Evolutionary conservation across 2,329 filamentous ascomycete species (phyloP).

Genomic region (Coniella lustricola): DNA sequence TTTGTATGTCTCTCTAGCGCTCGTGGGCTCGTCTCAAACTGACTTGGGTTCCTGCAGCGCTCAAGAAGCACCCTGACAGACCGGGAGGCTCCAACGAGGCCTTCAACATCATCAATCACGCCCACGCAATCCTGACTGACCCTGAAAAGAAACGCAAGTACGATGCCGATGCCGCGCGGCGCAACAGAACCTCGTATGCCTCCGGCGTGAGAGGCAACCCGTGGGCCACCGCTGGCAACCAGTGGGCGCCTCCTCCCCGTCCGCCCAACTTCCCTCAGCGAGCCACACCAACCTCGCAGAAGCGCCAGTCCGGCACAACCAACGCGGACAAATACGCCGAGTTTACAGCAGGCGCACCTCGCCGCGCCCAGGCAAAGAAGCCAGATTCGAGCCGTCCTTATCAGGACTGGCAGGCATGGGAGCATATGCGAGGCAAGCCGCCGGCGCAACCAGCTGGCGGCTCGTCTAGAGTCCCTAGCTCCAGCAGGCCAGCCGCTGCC

Average conservation of each 20-base stretch:
- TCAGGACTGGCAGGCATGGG: constrained; percentile 26
- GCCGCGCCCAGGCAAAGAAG: constrained; percentile 14
- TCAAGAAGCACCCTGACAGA: constrained; percentile 83
- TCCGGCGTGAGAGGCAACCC: constrained; percentile 53
- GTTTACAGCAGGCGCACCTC: constrained; percentile 18
- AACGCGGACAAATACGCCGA: constrained; percentile 13
- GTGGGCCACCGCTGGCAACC: constrained; percentile 42
- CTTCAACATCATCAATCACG: constrained; percentile 81
- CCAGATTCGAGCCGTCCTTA: constrained; percentile 21
- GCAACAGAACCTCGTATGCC: constrained; percentile 42
- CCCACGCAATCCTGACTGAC: constrained; percentile 65
- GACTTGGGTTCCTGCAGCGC: constrained; percentile 42
- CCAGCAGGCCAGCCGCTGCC: background rate
- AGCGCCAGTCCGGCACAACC: constrained; percentile 15
- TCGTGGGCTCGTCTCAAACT: constrained; percentile 1
- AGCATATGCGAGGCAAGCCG: constrained; percentile 25
- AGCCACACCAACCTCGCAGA: constrained; percentile 17
- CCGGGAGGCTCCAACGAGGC: constrained; percentile 74
- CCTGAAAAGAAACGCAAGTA: constrained; percentile 45
- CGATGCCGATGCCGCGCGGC: constrained; percentile 38
- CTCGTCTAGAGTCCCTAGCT: constrained; percentile 9
- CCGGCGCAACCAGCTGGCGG: constrained; percentile 19
- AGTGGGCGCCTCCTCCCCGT: constrained; percentile 45
- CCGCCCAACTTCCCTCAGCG: constrained; percentile 20
- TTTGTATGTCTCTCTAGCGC: constrained; percentile 45